Base-by-base conservation (phyloP, 2,329 filamentous ascomycete species). In the Colletotrichum sansevieriae region DNA sequence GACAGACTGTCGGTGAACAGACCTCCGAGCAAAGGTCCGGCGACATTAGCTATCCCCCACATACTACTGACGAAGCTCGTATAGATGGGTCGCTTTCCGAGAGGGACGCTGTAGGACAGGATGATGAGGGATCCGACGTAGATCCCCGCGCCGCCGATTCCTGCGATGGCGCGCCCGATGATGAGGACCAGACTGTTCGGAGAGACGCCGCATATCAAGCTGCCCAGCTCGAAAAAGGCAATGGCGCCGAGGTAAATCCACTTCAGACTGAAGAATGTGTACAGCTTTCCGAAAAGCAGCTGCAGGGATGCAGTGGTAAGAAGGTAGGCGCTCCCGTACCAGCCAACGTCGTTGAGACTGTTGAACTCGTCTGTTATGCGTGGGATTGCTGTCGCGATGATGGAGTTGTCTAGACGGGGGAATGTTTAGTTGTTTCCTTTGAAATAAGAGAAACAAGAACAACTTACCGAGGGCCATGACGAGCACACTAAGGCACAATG, bases 261-360 rank as follows among this genome's bases (percentile, higher is more conserved):
- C 69, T 83, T 83, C 72, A 82, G 78, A 68, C 77, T 77, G 72
- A 78, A 83, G 65, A 83, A 83, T 15, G 80, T 84, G 72, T 83
- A 85, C 47, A 84, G 70, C 62, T 82, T 83, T 39, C 80, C 80
- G 61, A 78, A 79, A 37, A 79, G 74, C 7, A 82, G 74, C 65
- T 83, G 80, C 15, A 83, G 76, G 1, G 81, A 78, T 33, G 79
- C 75, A 4, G 78, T 76, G 3, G 82, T 81, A 35, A 84, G 78
- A 70, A 83, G 75, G 70, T 83, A 82, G 46, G 81, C 78, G 6
- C 74, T 80, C 3, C 82, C 83, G 67, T 86, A 86, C 84, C 84
- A 87, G 54, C 82, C 83, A 11, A 87, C 80, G 63, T 86, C 83
- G 8, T 79, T 76, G 7, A 85, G 75, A 55, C 81, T 79, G 25